Conservation (phyloP, 225 moss, liverwort and hornwort genomes). For the Sphagnum contortum region DNA sequence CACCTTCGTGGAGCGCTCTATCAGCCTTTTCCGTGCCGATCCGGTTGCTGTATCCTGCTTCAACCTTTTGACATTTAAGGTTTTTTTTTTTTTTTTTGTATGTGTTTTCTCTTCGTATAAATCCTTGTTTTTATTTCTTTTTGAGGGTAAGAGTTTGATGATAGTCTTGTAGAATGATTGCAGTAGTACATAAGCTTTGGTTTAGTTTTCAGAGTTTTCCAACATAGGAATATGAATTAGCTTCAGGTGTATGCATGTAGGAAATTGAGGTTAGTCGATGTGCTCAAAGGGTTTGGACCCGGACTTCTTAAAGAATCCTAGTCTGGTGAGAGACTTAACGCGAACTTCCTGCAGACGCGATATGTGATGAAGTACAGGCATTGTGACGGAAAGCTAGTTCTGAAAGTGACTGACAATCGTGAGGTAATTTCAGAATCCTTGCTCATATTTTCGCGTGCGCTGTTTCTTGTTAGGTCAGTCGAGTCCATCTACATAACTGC, state of each 20-base stretch:
- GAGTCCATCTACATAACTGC: neutral
- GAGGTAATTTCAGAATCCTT: slow-evolving; percentile 19
- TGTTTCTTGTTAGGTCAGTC: neutral
- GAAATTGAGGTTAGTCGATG: too few species aligned
- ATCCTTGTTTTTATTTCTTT: too few species aligned
- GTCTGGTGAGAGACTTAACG: slow-evolving; percentile 20
- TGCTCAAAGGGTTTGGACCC: too few species aligned
- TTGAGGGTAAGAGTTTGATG: too few species aligned
- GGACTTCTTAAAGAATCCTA: too few species aligned
- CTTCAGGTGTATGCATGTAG: too few species aligned
- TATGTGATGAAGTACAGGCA: slow-evolving; percentile 92
- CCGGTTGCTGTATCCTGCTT: slow-evolving; percentile 50
- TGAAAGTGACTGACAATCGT: slow-evolving; percentile 87
- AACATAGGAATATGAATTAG: too few species aligned
- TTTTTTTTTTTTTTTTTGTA: neutral
- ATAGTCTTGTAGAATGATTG: too few species aligned
- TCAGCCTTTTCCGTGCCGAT: slow-evolving; percentile 74
- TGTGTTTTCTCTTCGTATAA: too few species aligned
- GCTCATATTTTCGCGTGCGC: too few species aligned
- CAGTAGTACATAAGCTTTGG: too few species aligned
- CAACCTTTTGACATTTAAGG: neutral
- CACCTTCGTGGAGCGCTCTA: slow-evolving; percentile 68
- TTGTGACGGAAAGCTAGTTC: slow-evolving; percentile 86
- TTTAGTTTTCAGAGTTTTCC: too few species aligned
- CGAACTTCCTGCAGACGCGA: slow-evolving; percentile 29